Evolutionary conservation across 352 stramenopile species (phyloP).

Genomic region (Pythium guiyangense): DNA sequence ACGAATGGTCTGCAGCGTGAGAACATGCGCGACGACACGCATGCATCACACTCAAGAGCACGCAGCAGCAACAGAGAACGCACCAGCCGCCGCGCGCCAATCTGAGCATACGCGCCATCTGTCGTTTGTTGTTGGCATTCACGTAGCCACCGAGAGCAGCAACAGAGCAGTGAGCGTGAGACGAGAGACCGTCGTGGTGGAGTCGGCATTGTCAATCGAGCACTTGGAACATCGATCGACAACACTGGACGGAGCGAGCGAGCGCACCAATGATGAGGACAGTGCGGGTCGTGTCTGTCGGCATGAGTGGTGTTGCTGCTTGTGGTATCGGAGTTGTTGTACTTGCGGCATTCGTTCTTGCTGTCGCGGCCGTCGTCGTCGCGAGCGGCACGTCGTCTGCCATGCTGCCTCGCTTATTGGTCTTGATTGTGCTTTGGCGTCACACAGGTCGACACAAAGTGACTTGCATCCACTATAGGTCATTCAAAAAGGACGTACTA

Average conservation of each 20-base stretch:
- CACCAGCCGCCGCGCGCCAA: constrained; percentile 49
- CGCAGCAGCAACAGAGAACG: not conserved
- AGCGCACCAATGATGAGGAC: constrained; percentile 62
- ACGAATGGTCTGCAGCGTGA: not conserved
- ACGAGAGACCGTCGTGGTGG: constrained; percentile 1
- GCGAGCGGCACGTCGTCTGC: not conserved
- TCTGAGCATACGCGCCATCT: constrained; percentile 72
- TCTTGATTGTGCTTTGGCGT: no score
- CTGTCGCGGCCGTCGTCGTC: not conserved
- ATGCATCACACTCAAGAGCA: not conserved
- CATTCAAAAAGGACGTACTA: no score
- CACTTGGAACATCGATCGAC: no score
- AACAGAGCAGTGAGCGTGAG: constrained; percentile 5
- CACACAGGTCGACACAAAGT: no score
- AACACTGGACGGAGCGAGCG: not conserved
- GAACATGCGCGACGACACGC: not conserved
- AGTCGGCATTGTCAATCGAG: no score
- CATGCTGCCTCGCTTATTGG: no score
- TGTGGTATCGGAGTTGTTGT: no score
- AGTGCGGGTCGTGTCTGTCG: constrained; percentile 28
- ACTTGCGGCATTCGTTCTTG: not conserved
- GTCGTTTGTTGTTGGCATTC: not conserved
- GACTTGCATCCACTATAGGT: no score
- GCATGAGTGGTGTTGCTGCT: not conserved
- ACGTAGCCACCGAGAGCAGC: not conserved